Conservation (phyloP, 2,329 filamentous ascomycete genomes). For the Cladobotryum mycophilum region DNA sequence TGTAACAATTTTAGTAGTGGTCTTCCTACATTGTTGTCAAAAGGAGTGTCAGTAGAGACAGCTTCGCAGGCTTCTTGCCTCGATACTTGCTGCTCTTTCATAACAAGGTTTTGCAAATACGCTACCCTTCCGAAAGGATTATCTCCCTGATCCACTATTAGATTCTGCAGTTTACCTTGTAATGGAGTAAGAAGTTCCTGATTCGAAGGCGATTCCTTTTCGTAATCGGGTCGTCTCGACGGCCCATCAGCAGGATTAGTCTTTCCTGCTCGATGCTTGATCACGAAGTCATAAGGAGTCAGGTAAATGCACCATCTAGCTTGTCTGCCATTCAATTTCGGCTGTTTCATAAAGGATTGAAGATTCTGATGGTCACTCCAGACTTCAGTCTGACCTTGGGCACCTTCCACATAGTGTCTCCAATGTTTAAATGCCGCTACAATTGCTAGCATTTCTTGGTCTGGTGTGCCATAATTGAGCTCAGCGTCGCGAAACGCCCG, state of each 20-base stretch:
- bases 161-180: too few species aligned
- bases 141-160: too few species aligned
- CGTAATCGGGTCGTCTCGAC: too few species aligned
- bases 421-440: neutral
- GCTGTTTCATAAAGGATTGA: neutral
- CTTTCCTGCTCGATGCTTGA: neutral
- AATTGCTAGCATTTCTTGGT: neutral
- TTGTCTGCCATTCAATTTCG: neutral
- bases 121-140: too few species aligned
- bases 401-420: neutral
- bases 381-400: neutral
- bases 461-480: neutral
- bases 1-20: neutral
- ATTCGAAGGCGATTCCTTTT: neutral
- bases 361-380: neutral
- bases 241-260: too few species aligned
- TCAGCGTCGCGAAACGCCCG: neutral
- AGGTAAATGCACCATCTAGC: neutral
- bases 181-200: neutral
- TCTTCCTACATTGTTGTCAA: neutral
- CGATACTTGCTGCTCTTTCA: too few species aligned
- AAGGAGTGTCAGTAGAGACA: too few species aligned
- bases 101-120: too few species aligned
- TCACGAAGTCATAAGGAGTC: neutral
- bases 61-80: too few species aligned